phyloP scores from a whole-genome alignment of 2,329 filamentous ascomycete genomes.

The Colletotrichum filicis region DNA sequence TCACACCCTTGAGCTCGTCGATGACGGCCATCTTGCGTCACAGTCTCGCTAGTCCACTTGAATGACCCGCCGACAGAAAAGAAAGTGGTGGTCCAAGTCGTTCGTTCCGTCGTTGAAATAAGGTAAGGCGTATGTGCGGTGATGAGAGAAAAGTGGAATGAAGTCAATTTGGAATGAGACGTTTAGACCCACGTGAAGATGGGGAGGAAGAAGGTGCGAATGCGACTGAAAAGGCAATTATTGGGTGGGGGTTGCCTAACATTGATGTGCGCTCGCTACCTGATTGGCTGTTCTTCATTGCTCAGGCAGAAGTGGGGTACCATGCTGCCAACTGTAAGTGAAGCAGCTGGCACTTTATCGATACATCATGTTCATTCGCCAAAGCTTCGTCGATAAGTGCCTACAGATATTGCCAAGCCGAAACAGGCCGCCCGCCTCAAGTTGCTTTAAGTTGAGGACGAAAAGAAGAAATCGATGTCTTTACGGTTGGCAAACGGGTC shows the following conservation, averaged over 20 bases:
- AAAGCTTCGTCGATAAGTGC: background rate
- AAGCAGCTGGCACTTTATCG: background rate
- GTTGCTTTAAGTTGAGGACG: background rate
- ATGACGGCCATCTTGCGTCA: constrained; percentile 40
- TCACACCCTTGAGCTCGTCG: constrained; percentile 37
- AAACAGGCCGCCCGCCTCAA: background rate
- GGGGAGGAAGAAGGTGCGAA: background rate
- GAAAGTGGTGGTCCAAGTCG: background rate
- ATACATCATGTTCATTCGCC: background rate
- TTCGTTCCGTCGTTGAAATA: background rate
- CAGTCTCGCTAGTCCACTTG: background rate
- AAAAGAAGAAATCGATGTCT: background rate
- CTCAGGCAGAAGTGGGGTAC: background rate
- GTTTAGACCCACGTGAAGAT: background rate
- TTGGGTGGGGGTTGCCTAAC: background rate
- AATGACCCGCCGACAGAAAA: background rate
- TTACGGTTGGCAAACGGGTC: background rate
- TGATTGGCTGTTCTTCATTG: constrained; percentile 4
- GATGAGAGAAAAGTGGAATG: background rate
- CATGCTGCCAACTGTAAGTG: background rate
- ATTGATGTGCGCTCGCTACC: background rate
- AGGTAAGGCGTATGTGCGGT: background rate
- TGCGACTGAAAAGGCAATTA: background rate
- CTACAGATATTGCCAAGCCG: background rate
- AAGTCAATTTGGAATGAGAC: background rate